These are phyloP conservation scores for Endocarpon pusillum DNA, from an alignment of 495 filamentous ascomycete genomes.

Conservation along the genomic window DNA sequence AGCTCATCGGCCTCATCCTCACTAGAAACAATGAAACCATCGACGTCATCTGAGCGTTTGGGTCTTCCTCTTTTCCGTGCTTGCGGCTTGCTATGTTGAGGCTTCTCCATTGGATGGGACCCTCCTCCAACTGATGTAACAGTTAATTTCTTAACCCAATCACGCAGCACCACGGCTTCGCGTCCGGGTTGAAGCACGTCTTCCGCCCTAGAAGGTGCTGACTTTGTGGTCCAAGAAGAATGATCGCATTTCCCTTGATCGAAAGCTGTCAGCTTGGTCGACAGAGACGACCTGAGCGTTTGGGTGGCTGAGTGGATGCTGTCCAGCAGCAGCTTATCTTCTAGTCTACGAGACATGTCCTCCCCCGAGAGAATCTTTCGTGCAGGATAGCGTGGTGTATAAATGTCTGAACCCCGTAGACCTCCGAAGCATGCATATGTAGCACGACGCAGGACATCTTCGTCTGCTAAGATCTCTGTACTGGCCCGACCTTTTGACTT, in stretches of 20 bases:
- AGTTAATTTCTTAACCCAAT: conserved; percentile 68
- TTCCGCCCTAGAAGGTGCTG: conserved; percentile 50
- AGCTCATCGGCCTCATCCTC: conserved; percentile 67
- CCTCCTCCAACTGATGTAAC: conserved; percentile 58
- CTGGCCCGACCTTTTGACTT: too few species aligned
- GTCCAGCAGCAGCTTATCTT: too few species aligned
- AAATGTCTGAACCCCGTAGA: too few species aligned
- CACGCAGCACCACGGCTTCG: conserved; percentile 52
- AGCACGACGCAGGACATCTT: too few species aligned
- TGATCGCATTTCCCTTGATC: conserved; percentile 63
- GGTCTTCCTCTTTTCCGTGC: conserved; percentile 42
- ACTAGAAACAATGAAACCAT: conserved; percentile 73
- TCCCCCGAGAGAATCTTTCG: too few species aligned
- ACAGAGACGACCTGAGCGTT: too few species aligned
- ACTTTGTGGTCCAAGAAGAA: conserved; percentile 68
- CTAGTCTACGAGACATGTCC: too few species aligned
- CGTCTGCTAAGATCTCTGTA: too few species aligned
- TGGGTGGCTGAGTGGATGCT: too few species aligned
- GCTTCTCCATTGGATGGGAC: conserved; percentile 24
- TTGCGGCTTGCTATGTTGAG: conserved; percentile 16
- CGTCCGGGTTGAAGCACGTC: conserved; percentile 63
- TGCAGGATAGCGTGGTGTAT: too few species aligned
- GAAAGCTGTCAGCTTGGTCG: conserved; percentile 51
- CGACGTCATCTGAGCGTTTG: conserved; percentile 49
- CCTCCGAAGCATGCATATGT: too few species aligned